Percentiles rank a stretch among this genome's conserved stretches.
Conservation (phyloP, 305 asterid species). For the Fraxinus xanthoxyloides region DNA sequence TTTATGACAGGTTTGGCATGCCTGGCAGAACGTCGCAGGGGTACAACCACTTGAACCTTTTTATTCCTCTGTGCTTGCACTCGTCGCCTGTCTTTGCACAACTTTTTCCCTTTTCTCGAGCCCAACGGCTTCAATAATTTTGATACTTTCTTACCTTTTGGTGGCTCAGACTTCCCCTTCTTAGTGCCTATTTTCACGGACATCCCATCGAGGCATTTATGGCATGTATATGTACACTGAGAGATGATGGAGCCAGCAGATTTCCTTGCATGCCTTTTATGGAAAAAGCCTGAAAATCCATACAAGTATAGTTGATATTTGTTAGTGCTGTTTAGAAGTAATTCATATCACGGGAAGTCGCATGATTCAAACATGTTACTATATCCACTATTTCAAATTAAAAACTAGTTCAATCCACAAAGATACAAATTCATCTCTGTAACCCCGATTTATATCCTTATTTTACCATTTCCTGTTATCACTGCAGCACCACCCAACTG, state of each 20-base stretch:
- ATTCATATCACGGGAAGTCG: slow-evolving; percentile 7
- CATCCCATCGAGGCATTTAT: slow-evolving; percentile 51
- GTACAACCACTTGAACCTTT: slow-evolving; percentile 42
- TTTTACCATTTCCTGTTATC: not conserved
- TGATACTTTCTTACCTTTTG: slow-evolving; percentile 41
- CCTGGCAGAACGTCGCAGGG: slow-evolving; percentile 91
- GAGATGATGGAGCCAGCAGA: slow-evolving; percentile 43
- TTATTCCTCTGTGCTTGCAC: slow-evolving; percentile 37
- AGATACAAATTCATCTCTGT: not conserved
- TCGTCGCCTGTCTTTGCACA: slow-evolving; percentile 41
- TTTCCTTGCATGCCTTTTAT: slow-evolving; percentile 61
- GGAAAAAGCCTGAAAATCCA: slow-evolving; percentile 64
- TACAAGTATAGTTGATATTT: slow-evolving; percentile 14
- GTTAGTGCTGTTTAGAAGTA: slow-evolving; percentile 3
- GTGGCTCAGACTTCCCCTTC: slow-evolving; percentile 33
- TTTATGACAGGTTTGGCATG: slow-evolving; percentile 46
- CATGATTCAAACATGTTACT: slow-evolving; percentile 3
- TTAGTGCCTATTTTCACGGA: slow-evolving; percentile 32
- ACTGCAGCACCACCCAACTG: slow-evolving; percentile 7
- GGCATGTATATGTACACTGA: slow-evolving; percentile 55
- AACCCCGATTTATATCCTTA: not conserved
- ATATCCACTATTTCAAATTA: slow-evolving; percentile 18
- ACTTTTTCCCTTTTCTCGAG: slow-evolving; percentile 42
- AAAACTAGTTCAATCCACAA: slow-evolving; percentile 12
- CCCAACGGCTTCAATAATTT: slow-evolving; percentile 40